Base-by-base conservation (phyloP, 495 filamentous ascomycete genomes). In the Penicillium antarcticum region DNA sequence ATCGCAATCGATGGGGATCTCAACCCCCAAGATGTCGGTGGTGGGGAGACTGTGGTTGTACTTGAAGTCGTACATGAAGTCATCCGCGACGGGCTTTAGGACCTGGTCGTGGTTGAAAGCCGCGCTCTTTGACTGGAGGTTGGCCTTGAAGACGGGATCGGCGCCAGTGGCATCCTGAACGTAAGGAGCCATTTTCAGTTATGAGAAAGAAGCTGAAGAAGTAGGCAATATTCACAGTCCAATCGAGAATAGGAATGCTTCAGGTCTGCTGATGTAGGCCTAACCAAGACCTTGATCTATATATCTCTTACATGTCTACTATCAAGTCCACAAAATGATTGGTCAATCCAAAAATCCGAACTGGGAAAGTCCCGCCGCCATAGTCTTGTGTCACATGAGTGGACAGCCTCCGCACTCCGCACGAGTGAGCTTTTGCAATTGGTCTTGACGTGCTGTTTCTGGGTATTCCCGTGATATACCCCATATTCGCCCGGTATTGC, bases 1-100 rank as follows among this genome's bases (percentile, higher is more conserved):
- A 48, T 59, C 42, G 29, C 53, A 56, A 42, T 63, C 50, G 26
- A 23, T 21, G 16, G 56, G 52, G 38, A 63, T 52, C 10, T 60
- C 36, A 49, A 57, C 26, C 7, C 53, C 60, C 18, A 53, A 26
- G 2, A 52, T 31, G 16, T 55, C 50, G 21, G 48, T 44, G 17
- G 60, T 60, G 14, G 60, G 60, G 12, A 63, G 60, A 41, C n/a
- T 31, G 39, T 56, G 53, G 45, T 77, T 77, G 38, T 56, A 57
- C 38, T 76, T 76, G 52, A 57, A 51, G 46, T 73, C 48, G 55
- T 66, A 52, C 60, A 59, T 63, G 42, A 56, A 51, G 38, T 50
- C 42, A 18, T 60, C 43, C 8, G 50, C 48, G 36, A 70, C 50
- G 8, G 38, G 34, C 23, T 51, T 51, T 37, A 13, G 29, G 19